Evolutionary conservation across 768 basidiomycete species (phyloP), one percentile per base, ranked within the genome.

Genomic region (Sporobolomyces pararoseus): DNA sequence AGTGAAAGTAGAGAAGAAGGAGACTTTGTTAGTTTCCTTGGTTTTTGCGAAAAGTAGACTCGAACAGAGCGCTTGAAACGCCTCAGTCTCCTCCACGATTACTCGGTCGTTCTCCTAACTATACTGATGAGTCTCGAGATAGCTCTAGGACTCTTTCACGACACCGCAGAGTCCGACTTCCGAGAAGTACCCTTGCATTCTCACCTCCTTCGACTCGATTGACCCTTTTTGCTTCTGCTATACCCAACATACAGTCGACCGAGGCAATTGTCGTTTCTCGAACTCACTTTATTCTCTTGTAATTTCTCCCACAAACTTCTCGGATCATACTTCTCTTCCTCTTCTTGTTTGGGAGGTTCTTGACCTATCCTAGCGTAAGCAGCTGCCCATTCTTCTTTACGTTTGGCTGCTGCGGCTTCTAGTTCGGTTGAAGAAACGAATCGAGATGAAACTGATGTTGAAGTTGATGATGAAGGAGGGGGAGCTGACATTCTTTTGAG

Each of bases 301-400:
- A 74, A 57, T 55, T 77, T 78, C 76, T 82, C 81, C 62, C 68
- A 80, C 39, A 82, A 64, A 19, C 80, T 80, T 55, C 79, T 61
- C 14, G 77, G 77, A 72, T 81, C 80, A 59, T 81, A 78, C 49
- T 72, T 75, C 37, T 63, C 75, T 13, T 78, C 77, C 39, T 74
- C 63, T n/a, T 54, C 32, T 52, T 68, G 29, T 29, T 77, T 73
- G 10, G 81, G 81, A 2, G 81, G 80, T 49, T 79, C 78, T 71
- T 81, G 77, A 0, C 81, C 81, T 21, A 82, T 71, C 50, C 80
- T 76, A 29, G 72, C 80, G 72, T 82, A 82, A 12, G 81, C 80
- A 25, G 76, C 80, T 63, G 77, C 78, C 80, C 80, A 82, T 71
- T 80, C 80, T 58, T 78, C 73, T 49, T 80, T 76, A 66, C 77